Evolutionary conservation across 257 asterid genomes (phyloP).

Genomic region (Cruciata laevipes): DNA sequence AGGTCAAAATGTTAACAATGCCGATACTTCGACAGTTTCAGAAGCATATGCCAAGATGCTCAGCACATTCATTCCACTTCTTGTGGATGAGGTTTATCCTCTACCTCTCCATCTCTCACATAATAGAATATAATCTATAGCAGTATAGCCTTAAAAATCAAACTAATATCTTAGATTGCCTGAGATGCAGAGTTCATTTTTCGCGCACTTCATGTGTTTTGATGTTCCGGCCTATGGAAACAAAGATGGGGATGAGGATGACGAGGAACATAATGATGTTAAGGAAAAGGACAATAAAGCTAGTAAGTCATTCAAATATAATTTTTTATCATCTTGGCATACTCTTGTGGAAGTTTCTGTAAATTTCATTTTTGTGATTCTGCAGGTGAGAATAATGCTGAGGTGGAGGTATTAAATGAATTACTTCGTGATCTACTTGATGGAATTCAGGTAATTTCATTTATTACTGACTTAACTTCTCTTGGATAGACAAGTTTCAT

Average conservation of each 20-base stretch:
- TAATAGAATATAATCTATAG: neutral
- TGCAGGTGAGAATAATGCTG: conserved; percentile 50
- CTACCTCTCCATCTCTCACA: conserved; percentile 14
- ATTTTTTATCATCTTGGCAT: neutral
- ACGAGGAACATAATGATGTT: conserved; percentile 43
- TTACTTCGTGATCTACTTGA: conserved; percentile 88
- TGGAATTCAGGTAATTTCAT: conserved; percentile 73
- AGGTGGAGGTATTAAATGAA: conserved; percentile 69
- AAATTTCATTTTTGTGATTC: conserved; percentile 14
- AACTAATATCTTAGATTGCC: conserved; percentile 11
- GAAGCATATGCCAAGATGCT: conserved; percentile 90
- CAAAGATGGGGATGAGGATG: conserved; percentile 37
- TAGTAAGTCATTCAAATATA: conserved; percentile 30
- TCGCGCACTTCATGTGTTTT: conserved; percentile 97
- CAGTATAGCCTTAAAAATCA: neutral
- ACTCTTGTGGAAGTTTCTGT: neutral
- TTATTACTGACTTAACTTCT: neutral
- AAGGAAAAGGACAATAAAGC: conserved; percentile 34
- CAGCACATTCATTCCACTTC: conserved; percentile 78
- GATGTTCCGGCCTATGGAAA: conserved; percentile 62
- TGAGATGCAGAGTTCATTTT: conserved; percentile 75
- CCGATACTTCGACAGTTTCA: conserved; percentile 75
- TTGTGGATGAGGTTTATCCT: conserved; percentile 79
- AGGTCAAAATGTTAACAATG: conserved; percentile 51
- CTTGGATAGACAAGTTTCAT: neutral